Evolutionary conservation across 2,329 filamentous ascomycete genomes (phyloP).

Genomic region (Alternaria solani): DNA sequence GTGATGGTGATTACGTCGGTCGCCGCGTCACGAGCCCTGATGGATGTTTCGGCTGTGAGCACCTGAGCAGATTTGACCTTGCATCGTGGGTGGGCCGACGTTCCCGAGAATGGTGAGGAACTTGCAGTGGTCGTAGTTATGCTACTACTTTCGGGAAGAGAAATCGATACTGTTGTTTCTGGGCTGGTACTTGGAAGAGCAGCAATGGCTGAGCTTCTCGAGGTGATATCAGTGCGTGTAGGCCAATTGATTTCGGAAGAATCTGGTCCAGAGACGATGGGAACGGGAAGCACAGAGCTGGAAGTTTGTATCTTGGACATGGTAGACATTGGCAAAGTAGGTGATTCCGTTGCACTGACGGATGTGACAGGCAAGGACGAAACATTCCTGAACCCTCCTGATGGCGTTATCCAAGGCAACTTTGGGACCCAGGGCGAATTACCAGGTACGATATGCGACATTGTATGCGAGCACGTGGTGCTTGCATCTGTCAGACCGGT

Average conservation of each 20-base stretch:
- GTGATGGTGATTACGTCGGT: background rate
- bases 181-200: background rate
- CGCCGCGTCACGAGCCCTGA: background rate
- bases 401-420: background rate
- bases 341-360: background rate
- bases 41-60: background rate
- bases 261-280: background rate
- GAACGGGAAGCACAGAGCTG: background rate
- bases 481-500: background rate
- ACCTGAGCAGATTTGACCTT: background rate
- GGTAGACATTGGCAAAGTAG: background rate
- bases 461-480: constrained; percentile 4
- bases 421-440: background rate
- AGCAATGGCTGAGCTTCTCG: background rate
- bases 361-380: background rate
- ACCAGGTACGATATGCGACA: constrained; percentile 3
- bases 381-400: background rate
- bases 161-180: background rate
- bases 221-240: background rate
- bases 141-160: background rate
- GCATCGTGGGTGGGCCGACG: background rate
- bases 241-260: background rate
- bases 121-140: background rate
- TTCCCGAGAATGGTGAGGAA: background rate
- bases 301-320: background rate